A percentile compares a stretch with the other conserved stretches of the same genome.
Conservation (phyloP, 768 basidiomycete species). For the Suillus tomentosus region DNA sequence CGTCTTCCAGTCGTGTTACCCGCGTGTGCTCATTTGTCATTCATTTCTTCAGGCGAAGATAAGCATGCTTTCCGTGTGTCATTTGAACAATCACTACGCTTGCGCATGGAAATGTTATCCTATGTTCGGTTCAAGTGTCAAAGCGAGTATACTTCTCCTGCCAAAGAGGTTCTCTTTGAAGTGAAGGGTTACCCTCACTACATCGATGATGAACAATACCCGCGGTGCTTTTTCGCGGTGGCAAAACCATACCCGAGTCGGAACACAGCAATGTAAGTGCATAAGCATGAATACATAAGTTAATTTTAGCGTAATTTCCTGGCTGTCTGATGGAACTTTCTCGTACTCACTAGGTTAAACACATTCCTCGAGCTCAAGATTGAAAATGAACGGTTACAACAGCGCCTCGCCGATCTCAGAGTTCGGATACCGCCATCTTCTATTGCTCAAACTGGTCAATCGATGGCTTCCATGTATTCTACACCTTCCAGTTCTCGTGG, state of each 20-base stretch:
- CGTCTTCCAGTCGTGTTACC: constrained; percentile 3
- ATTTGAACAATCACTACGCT: constrained; percentile 58
- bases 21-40: constrained; percentile 16
- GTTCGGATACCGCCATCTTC: constrained; percentile 24
- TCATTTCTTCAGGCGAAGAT: constrained; percentile 55
- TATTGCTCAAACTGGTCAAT: constrained; percentile 17
- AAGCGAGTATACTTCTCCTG: constrained; percentile 31
- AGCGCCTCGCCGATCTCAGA: constrained; percentile 53
- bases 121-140: constrained; percentile 64
- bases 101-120: constrained; percentile 51
- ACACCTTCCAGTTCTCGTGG: constrained; percentile 27
- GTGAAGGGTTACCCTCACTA: constrained; percentile 66
- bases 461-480: constrained; percentile 27
- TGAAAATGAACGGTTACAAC: constrained; percentile 81
- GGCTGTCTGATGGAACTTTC: constrained; percentile 7
- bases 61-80: constrained; percentile 43
- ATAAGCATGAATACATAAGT: constrained; percentile 3
- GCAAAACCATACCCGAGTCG: constrained; percentile 79
- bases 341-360: constrained; percentile 51
- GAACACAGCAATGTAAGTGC: constrained; percentile 64
- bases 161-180: constrained; percentile 66
- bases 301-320: constrained; percentile 10
- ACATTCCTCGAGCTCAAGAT: constrained; percentile 82
- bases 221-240: constrained; percentile 70
- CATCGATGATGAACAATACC: constrained; percentile 37